Base-by-base conservation (phyloP, 208 protist species). In the Leishmania gerbilli region DNA sequence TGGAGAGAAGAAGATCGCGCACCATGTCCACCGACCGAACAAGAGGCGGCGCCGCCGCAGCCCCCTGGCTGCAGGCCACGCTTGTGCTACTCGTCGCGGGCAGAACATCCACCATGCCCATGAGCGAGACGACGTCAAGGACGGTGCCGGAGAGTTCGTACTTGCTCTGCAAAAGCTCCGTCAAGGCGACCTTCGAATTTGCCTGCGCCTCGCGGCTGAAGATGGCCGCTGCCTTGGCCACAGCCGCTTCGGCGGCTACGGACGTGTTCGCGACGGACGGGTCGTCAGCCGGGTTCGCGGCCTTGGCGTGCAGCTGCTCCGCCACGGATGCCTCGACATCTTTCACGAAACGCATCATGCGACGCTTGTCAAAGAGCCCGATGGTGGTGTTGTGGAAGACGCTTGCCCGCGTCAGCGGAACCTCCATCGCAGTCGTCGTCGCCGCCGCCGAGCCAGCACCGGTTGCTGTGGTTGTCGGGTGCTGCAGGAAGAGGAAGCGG, bases 341-440 rank as follows among this genome's bases (percentile, higher is more conserved):
- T 81, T 96, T 96, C 45, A 98, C 88, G 74, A 99, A 98, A 65
- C 94, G 90, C 92, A 99, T 98, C 49, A 99, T 76, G 15, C 95
- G 91, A 11, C 95, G 92, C 92, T 98, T 99, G 76, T 98, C 95
- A 27, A 97, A 76, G n/a, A 95, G 85, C 17, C 68, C 71, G 24
- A 99, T 47, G 15, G 87, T 31, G 21, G 69, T 81, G 62, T 69
- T 92, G 24, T 82, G 76, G 81, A 99, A 98, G 71, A 99, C 88
- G 51, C 89, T 90, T 24, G 88, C 79, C 15, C 95, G 94, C 2
- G 94, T 93, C 51, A 96, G 90, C 1, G 98, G 98, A 68, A 98
- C 74, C 72, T 88, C 78, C 77, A 88, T 71, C 58, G 77, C 71
- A 0, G 79, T 86, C 71, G 79, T 86, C 34, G 58, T 31, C 42